These are phyloP conservation scores for Plectranthus barbatus DNA, from an alignment of 257 asterid species.

Conservation along the genomic window DNA sequence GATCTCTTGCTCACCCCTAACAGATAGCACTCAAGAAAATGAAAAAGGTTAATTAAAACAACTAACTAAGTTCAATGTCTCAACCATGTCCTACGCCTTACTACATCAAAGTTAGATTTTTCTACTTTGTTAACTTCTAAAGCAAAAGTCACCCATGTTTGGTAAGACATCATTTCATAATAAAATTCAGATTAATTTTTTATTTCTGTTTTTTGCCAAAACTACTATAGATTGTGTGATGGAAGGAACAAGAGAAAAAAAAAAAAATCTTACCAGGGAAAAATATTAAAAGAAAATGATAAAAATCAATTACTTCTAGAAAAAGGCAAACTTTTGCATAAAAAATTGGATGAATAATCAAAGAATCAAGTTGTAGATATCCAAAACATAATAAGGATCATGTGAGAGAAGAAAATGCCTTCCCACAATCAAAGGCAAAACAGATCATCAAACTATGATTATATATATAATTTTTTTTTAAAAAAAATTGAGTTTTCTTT, in stretches of 20 bases:
- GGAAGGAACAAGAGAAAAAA: neutral
- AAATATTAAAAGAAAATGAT: neutral
- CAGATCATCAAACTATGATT: slow-evolving; percentile 18
- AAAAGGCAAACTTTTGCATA: neutral
- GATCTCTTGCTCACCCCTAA: too few relatives aligned
- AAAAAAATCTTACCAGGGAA: neutral
- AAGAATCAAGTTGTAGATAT: slow-evolving; percentile 11
- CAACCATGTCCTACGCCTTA: neutral
- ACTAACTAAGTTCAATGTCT: neutral
- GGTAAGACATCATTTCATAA: neutral
- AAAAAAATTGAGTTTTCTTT: neutral
- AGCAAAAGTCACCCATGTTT: neutral
- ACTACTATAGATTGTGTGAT: neutral
- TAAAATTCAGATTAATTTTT: neutral
- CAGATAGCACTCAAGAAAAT: neutral
- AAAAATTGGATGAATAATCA: neutral
- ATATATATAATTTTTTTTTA: neutral
- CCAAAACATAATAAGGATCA: slow-evolving; percentile 2
- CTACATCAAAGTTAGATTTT: neutral
- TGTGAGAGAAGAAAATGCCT: slow-evolving; percentile 23
- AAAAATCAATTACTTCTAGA: slow-evolving; percentile 8
- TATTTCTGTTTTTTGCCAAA: neutral
- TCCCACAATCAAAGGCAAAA: slow-evolving; percentile 29
- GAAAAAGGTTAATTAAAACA: neutral
- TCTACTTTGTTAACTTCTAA: neutral